Evolutionary conservation across 257 asterid species (phyloP), one percentile per base, ranked within the genome.

Genomic region (Knoxia roxburghii): DNA sequence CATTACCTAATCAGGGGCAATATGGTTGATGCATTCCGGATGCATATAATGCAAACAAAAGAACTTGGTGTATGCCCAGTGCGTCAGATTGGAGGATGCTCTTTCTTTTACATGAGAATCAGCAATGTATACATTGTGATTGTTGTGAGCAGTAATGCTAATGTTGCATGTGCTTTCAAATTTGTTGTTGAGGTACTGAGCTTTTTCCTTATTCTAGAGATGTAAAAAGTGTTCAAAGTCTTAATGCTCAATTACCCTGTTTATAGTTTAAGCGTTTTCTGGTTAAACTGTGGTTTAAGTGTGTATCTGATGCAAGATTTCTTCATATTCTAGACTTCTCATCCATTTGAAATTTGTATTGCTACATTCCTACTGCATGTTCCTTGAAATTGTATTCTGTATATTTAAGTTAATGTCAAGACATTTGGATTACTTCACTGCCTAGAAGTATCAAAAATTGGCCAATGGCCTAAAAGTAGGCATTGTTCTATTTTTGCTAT

Each of bases 1-100:
- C 74, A 67, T 49, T 69, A 77, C 57, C 40, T 65, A 2, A 68
- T 62, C 83, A 94, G 99, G 81, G 99, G 97, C 60, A 94, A 94
- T 78, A 94, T 94, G 99, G 99, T 94, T 74, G 97, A 94, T 87
- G 99, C 99, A 71, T 94, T 94, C 70, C 91, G 99, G 61, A 82
- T 72, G 72, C 99, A 94, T 73, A 94, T 94, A 70, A 94, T 94
- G 99, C 99, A 94, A 83, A 90, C 97, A 48, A 94, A 94, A 85
- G 99, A 94, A 78, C 99, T 94, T 68, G 99, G 99, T 32, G 86
- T 96, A 50, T 94, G 99, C 76, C 99, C 99, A 37, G 99, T 94
- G 39, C 89, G 99, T 64, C 99, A 94, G 84, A 94, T 94, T 78
- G 99, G 97, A 68, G 99, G 97, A 50, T 90, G 99, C 83, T 94